Conservation (phyloP, 2,329 filamentous ascomycete genomes). For the Rutstroemia sp. region DNA sequence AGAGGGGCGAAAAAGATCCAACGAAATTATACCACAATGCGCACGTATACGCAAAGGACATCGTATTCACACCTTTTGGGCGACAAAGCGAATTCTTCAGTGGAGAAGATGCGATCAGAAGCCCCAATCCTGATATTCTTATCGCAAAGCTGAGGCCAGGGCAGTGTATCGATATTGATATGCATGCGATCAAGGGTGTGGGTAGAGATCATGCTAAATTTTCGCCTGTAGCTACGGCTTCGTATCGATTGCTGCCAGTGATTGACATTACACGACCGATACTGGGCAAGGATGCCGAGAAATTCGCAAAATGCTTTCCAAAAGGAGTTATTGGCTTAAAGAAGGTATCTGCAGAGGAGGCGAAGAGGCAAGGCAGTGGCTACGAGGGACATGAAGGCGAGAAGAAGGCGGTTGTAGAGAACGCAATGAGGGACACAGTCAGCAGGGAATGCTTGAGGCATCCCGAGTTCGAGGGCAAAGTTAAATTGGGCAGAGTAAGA, state of each 20-base stretch:
- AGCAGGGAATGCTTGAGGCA: conserved; percentile 89
- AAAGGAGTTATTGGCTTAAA: conserved; percentile 78
- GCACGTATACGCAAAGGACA: conserved; percentile 71
- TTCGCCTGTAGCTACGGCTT: conserved; percentile 90
- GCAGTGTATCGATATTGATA: conserved; percentile 76
- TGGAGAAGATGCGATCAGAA: conserved; percentile 59
- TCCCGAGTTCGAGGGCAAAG: conserved; percentile 89
- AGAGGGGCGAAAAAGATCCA: conserved; percentile 69
- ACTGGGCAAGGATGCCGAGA: conserved; percentile 75
- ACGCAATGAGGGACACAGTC: conserved; percentile 92
- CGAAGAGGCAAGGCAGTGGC: conserved; percentile 48
- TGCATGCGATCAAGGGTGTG: conserved; percentile 93
- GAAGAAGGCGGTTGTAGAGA: conserved; percentile 76
- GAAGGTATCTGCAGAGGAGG: conserved; percentile 61
- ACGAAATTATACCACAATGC: conserved; percentile 79
- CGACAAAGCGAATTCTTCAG: conserved; percentile 63
- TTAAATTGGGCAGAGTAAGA: conserved; percentile 79
- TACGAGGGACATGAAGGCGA: conserved; percentile 73
- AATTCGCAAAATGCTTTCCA: conserved; percentile 87
- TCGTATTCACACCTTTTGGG: conserved; percentile 70
- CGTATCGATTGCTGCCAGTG: conserved; percentile 81
- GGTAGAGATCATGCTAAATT: conserved; percentile 96
- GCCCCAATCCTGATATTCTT: conserved; percentile 86
- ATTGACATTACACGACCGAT: conserved; percentile 83
- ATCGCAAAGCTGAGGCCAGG: conserved; percentile 89